A percentile compares a stretch with the other conserved stretches of the same genome.
Conservation (phyloP, 129 eudicot species). For the Ambrosia artemisiifolia region DNA sequence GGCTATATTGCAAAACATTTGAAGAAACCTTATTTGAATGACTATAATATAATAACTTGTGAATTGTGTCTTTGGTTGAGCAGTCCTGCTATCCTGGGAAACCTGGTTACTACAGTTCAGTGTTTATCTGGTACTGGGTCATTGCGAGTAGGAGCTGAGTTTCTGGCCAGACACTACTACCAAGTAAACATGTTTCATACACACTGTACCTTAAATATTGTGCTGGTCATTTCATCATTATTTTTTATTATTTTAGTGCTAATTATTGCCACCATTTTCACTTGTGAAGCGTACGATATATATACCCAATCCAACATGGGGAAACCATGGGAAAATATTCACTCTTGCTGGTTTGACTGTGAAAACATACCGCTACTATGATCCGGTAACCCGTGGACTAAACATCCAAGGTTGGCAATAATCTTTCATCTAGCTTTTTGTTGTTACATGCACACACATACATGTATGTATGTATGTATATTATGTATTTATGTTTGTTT, state of each 20-base stretch:
- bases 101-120: conserved; percentile 86
- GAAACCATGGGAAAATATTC: conserved; percentile 85
- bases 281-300: conserved; percentile 60
- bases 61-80: conserved; percentile 16
- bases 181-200: conserved; percentile 40
- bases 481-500: neutral
- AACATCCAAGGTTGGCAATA: conserved; percentile 60
- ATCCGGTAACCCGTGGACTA: conserved; percentile 90
- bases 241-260: neutral
- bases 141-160: conserved; percentile 86
- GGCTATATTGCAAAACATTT: neutral
- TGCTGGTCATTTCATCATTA: neutral
- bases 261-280: neutral
- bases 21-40: neutral
- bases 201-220: neutral
- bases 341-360: conserved; percentile 72
- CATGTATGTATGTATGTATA: neutral
- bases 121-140: conserved; percentile 99
- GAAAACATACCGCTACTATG: conserved; percentile 77
- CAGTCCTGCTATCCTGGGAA: conserved; percentile 84
- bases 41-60: neutral
- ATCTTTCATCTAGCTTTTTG: neutral
- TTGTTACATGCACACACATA: neutral
- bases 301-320: conserved; percentile 93
- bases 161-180: conserved; percentile 75